Evolutionary conservation across 2,329 filamentous ascomycete genomes (phyloP).

Genomic region (Colletotrichum viniferum): DNA sequence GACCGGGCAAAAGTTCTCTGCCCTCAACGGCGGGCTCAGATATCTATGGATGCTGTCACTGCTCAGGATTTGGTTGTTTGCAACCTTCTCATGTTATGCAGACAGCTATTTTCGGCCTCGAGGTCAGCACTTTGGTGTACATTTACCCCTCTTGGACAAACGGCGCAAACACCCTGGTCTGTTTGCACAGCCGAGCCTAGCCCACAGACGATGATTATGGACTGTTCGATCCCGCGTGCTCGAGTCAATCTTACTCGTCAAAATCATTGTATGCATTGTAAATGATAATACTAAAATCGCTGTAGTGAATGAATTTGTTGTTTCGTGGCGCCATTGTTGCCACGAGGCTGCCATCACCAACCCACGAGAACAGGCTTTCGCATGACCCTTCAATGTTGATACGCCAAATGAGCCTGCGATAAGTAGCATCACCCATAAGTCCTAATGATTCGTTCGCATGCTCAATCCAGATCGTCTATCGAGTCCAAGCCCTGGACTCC

Average conservation of each 20-base stretch:
- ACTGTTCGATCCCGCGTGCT: background rate
- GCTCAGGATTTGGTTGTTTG: background rate
- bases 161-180: background rate
- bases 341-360: background rate
- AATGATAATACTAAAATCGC: background rate
- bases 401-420: background rate
- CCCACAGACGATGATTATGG: background rate
- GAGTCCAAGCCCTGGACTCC: no score
- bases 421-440: background rate
- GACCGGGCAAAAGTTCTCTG: background rate
- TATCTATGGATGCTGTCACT: background rate
- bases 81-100: background rate
- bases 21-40: background rate
- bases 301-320: background rate
- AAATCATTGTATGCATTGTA: background rate
- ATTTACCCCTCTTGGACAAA: background rate
- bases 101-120: background rate
- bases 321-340: background rate
- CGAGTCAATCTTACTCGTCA: background rate
- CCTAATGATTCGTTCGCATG: background rate
- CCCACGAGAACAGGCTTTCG: background rate
- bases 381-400: background rate
- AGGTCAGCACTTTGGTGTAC: background rate
- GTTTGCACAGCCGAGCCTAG: background rate
- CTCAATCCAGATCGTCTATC: background rate